Percentiles rank a stretch among this genome's conserved stretches.
Evolutionary conservation across 2,329 filamentous ascomycete genomes (phyloP).

Genomic region (Aspergillus fumigatus): DNA sequence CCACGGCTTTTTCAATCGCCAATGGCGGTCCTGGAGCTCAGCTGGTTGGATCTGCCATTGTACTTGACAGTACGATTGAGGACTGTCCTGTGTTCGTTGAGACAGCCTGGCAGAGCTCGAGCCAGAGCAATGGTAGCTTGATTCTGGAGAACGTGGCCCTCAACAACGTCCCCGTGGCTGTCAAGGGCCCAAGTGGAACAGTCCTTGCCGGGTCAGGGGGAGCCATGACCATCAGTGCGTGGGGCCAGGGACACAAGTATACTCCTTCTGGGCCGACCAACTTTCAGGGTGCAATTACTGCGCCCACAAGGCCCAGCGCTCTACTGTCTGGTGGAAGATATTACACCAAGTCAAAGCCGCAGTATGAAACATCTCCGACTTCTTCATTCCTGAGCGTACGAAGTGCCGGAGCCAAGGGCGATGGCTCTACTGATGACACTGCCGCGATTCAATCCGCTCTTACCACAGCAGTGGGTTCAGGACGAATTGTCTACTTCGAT

Average conservation of each 20-base stretch:
- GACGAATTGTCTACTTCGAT: constrained; percentile 54
- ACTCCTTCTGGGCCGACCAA: constrained; percentile 41
- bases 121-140: constrained; percentile 45
- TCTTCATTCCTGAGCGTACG: constrained; percentile 44
- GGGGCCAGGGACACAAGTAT: constrained; percentile 44
- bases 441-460: constrained; percentile 56
- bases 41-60: constrained; percentile 51
- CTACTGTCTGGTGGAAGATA: constrained; percentile 44
- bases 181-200: constrained; percentile 35
- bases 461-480: constrained; percentile 44
- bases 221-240: constrained; percentile 35
- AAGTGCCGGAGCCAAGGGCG: constrained; percentile 43
- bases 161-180: constrained; percentile 45
- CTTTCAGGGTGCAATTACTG: constrained; percentile 41
- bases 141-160: constrained; percentile 54
- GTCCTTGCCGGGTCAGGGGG: constrained; percentile 36
- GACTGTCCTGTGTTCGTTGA: constrained; percentile 49
- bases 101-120: constrained; percentile 43
- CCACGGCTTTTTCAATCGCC: constrained; percentile 49
- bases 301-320: constrained; percentile 40
- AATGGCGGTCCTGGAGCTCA: constrained; percentile 39
- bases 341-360: constrained; percentile 50
- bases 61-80: constrained; percentile 54
- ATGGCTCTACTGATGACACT: constrained; percentile 58
- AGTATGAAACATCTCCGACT: constrained; percentile 42